Conservation (phyloP, 2,329 filamentous ascomycete genomes). For the Oidium heveae region DNA sequence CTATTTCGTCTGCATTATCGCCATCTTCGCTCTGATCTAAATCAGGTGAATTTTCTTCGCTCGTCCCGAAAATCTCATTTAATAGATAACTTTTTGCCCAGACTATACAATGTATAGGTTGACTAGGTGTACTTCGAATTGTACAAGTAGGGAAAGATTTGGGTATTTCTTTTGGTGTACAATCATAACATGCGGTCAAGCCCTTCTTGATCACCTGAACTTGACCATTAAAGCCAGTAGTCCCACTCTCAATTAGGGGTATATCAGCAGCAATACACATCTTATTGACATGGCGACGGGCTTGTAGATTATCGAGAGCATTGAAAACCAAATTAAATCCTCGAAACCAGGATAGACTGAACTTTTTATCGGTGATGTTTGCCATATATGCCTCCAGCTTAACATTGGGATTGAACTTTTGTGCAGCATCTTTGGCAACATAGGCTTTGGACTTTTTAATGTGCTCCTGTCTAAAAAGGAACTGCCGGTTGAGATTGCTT, state of each 20-base stretch:
- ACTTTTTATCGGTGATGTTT: constrained; percentile 78
- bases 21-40: constrained; percentile 59
- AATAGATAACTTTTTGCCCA: constrained; percentile 96
- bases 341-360: constrained; percentile 73
- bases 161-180: constrained; percentile 65
- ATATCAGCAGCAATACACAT: constrained; percentile 89
- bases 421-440: constrained; percentile 77
- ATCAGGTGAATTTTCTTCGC: constrained; percentile 58
- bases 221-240: constrained; percentile 91
- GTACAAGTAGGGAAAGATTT: constrained; percentile 94
- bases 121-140: constrained; percentile 83
- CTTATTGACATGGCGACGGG: constrained; percentile 79
- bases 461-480: constrained; percentile 86
- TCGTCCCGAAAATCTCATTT: constrained; percentile 78
- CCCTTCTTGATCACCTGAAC: constrained; percentile 92
- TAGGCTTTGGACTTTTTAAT: constrained; percentile 94
- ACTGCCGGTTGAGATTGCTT: constrained; percentile 92
- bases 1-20: constrained; percentile 72
- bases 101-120: constrained; percentile 95
- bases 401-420: constrained; percentile 69
- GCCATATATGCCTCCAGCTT: constrained; percentile 75
- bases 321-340: constrained; percentile 79
- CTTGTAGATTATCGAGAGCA: constrained; percentile 85
- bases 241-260: constrained; percentile 84
- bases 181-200: constrained; percentile 88